Conservation (phyloP, 2,329 filamentous ascomycete genomes). For the Colletotrichum acutatum region DNA sequence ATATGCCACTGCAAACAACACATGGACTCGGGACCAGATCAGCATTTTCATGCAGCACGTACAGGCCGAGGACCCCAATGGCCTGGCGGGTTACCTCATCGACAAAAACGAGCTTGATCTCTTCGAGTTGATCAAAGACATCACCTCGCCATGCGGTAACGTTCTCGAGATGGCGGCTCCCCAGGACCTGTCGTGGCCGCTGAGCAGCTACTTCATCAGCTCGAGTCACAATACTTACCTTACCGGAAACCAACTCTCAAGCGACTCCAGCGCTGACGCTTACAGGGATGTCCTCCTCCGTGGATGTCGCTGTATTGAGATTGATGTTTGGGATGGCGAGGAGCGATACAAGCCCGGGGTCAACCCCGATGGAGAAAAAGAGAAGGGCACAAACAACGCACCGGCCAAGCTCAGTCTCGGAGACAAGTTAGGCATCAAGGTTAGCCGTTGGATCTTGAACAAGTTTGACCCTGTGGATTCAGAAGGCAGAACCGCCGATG, state of each 20-base stretch:
- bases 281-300: slow-evolving; percentile 87
- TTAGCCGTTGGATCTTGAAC: background rate
- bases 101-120: slow-evolving; percentile 54
- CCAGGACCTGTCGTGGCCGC: slow-evolving; percentile 76
- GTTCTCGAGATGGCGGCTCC: slow-evolving; percentile 64
- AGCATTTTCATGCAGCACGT: slow-evolving; percentile 57
- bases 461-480: background rate
- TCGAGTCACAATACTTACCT: slow-evolving; percentile 97
- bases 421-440: slow-evolving; percentile 11
- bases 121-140: slow-evolving; percentile 62
- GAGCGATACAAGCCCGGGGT: slow-evolving; percentile 56
- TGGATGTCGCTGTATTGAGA: slow-evolving; percentile 91
- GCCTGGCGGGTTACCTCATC: slow-evolving; percentile 33
- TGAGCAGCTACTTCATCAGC: slow-evolving; percentile 93
- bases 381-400: slow-evolving; percentile 57
- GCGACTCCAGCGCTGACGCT: slow-evolving; percentile 85
- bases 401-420: slow-evolving; percentile 53
- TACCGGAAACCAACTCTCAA: slow-evolving; percentile 87
- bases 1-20: slow-evolving; percentile 52
- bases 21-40: slow-evolving; percentile 58
- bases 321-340: slow-evolving; percentile 94
- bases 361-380: slow-evolving; percentile 75
- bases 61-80: slow-evolving; percentile 53
- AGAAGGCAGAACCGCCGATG: slow-evolving; percentile 29
- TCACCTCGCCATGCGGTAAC: slow-evolving; percentile 60